phyloP scores from a whole-genome alignment of 2,329 filamentous ascomycete genomes.

The Diaporthe sp. region DNA sequence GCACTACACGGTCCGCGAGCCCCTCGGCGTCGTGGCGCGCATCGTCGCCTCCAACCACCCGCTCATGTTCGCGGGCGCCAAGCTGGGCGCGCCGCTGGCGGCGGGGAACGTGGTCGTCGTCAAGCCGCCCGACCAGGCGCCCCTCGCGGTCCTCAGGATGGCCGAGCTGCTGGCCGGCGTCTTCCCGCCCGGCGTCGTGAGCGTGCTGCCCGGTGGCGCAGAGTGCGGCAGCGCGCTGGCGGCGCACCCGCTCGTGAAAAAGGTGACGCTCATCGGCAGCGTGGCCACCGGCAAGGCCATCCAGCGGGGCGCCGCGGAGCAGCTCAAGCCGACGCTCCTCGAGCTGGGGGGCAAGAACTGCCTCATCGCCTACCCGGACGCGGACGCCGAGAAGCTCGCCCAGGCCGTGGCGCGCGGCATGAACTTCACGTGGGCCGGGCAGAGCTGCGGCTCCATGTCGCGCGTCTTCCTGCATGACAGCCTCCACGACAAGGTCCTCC shows the following conservation, averaged over 20 bases:
- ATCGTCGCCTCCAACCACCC: slow-evolving; percentile 81
- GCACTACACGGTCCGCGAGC: slow-evolving; percentile 73
- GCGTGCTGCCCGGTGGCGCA: slow-evolving; percentile 64
- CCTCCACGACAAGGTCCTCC: slow-evolving; percentile 7
- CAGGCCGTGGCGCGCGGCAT: slow-evolving; percentile 14
- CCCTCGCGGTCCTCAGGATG: slow-evolving; percentile 71
- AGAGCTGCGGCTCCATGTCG: slow-evolving; percentile 31
- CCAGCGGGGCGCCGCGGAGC: neutral
- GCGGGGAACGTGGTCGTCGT: slow-evolving; percentile 71
- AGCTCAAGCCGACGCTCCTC: slow-evolving; percentile 22
- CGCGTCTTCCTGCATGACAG: slow-evolving; percentile 15
- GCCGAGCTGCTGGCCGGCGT: slow-evolving; percentile 76
- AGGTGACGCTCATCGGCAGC: slow-evolving; percentile 25
- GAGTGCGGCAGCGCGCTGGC: slow-evolving; percentile 1
- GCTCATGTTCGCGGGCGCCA: slow-evolving; percentile 77
- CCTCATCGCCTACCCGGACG: slow-evolving; percentile 20
- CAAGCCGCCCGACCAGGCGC: slow-evolving; percentile 73
- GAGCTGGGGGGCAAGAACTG: slow-evolving; percentile 29
- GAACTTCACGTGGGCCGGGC: slow-evolving; percentile 16
- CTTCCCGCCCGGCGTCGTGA: slow-evolving; percentile 81
- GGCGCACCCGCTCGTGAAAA: slow-evolving; percentile 14
- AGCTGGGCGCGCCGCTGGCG: slow-evolving; percentile 75
- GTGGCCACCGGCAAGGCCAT: slow-evolving; percentile 12
- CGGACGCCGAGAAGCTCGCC: slow-evolving; percentile 3
- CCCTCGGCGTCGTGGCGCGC: slow-evolving; percentile 74